A percentile compares a stretch with the other conserved stretches of the same genome.
Evolutionary conservation across 257 asterid species (phyloP).

Genomic region (Ajuga chamaepitys): DNA sequence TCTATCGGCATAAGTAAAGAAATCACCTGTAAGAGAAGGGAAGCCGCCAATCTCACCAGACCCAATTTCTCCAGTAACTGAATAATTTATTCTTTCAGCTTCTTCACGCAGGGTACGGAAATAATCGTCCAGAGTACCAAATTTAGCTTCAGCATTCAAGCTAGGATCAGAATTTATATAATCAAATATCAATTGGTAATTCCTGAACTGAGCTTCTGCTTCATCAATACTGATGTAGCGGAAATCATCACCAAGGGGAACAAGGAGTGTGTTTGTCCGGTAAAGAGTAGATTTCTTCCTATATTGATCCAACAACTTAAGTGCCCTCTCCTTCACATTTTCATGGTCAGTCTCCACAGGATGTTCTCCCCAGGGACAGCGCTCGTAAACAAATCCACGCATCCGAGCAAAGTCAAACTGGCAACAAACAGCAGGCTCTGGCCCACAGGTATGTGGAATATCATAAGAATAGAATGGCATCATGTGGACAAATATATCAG

Average conservation of each 20-base stretch:
- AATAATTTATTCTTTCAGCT: constrained; percentile 75
- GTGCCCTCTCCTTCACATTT: constrained; percentile 90
- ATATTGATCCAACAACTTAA: constrained; percentile 76
- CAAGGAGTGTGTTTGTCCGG: constrained; percentile 92
- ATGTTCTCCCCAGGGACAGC: constrained; percentile 89
- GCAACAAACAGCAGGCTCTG: constrained; percentile 98
- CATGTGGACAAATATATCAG: constrained; percentile 99
- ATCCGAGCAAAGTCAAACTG: constrained; percentile 98
- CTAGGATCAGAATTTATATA: constrained; percentile 79
- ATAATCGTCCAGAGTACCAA: constrained; percentile 93
- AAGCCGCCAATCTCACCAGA: constrained; percentile 86
- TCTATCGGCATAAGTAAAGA: constrained; percentile 93
- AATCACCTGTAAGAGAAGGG: constrained; percentile 91
- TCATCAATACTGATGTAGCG: constrained; percentile 91
- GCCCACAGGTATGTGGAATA: constrained; percentile 99
- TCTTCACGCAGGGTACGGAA: constrained; percentile 74
- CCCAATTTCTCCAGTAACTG: constrained; percentile 65
- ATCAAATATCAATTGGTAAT: constrained; percentile 85
- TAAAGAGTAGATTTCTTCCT: constrained; percentile 84
- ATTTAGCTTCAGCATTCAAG: constrained; percentile 87
- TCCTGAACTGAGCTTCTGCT: constrained; percentile 98
- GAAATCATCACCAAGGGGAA: constrained; percentile 98
- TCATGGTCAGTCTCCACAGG: constrained; percentile 88
- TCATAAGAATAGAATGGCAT: constrained; percentile 99
- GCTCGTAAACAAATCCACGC: constrained; percentile 80